Evolutionary conservation across 495 filamentous ascomycete species (phyloP), one percentile per base, ranked within the genome.

Genomic region (Aspergillus leporis): DNA sequence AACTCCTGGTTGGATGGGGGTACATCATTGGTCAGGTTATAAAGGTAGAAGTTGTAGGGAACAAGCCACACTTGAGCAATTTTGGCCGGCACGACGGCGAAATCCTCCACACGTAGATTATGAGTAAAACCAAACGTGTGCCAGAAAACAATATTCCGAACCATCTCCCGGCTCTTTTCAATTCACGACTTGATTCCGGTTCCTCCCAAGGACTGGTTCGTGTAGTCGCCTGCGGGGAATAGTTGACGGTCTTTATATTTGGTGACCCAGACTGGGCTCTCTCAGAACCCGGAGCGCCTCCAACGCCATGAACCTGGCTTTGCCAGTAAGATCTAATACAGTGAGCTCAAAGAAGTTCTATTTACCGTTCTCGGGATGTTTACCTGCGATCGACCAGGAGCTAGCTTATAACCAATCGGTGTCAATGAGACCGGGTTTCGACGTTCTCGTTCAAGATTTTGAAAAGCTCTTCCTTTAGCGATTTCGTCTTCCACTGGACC

Each of bases 191-290:
- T 57, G 28, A 63, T 58, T 13, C 58, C 62, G 13, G 68, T 66
- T 0, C 85, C 87, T 19, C 82, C 83, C 4, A 55, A 47, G 14
- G 81, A 85, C 73, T 93, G 90, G 64, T 91, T 93, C 6, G 90
- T 93, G 69, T 90, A 92, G 64, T 83, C 79, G 1, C 90, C 90
- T n/a, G 45, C 45, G 45, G 36, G 36, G 36, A 40, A 40, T n/a
- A 40, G 16, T 9, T 40, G 36, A 40, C n/a, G n/a, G n/a, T n/a
- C n/a, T n/a, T n/a, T n/a, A n/a, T n/a, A n/a, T n/a, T n/a, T n/a
- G n/a, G n/a, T n/a, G n/a, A n/a, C n/a, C n/a, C n/a, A n/a, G n/a
- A n/a, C n/a, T n/a, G n/a, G n/a, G n/a, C n/a, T n/a, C n/a, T n/a
- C n/a, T n/a, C n/a, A n/a, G n/a, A n/a, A n/a, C n/a, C n/a, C n/a